Evolutionary conservation across 805 yeast genomes (phyloP), one percentile per base, ranked within the genome.

Genomic region (Diddensiella caesifluorescens): DNA sequence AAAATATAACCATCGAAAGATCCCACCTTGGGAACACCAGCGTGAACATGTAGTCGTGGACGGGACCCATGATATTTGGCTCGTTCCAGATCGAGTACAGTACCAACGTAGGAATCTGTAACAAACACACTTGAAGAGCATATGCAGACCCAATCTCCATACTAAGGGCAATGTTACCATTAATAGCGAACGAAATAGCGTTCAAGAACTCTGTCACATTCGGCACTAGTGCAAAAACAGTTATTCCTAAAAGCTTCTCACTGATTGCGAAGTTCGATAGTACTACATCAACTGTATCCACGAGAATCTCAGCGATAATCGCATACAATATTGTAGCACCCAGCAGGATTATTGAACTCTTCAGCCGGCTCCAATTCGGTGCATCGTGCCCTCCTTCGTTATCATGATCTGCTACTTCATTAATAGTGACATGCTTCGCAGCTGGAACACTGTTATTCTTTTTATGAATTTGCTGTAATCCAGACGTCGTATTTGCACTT

Each of bases 111-210:
- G 98, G 98, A 35, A 92, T 85, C 60, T 92, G 98, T 50, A 92
- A 71, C 45, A 92, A 68, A 53, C 95, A 90, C 12, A 92, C 98
- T 62, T 92, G 98, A 45, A 92, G 70, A 0, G 95, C 98, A 60
- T 92, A 92, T 0, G 98, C 98, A 48, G 95, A 80, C 46, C 98
- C 98, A 62, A 92, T 92, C 60, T 92, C 98, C 95, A 92, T 85
- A 2, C 95, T 85, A 35, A 92, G 68, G 0, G 98, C 95, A 41
- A 92, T 95, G 52, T 92, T 92, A 1, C 98, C 98, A 53, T 90
- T 79, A 52, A 87, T 78, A 0, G 98, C 98, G 68, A 92, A 92
- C 20, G 96, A 88, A 44, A 92, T 89, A 54, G 97, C 98, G 63
- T 92, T 92, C 45, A 92, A 73, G 55, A 92, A 92, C 64, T 92